phyloP scores from a whole-genome alignment of 2,329 filamentous ascomycete species.

The Ophiosphaerella narmari region DNA sequence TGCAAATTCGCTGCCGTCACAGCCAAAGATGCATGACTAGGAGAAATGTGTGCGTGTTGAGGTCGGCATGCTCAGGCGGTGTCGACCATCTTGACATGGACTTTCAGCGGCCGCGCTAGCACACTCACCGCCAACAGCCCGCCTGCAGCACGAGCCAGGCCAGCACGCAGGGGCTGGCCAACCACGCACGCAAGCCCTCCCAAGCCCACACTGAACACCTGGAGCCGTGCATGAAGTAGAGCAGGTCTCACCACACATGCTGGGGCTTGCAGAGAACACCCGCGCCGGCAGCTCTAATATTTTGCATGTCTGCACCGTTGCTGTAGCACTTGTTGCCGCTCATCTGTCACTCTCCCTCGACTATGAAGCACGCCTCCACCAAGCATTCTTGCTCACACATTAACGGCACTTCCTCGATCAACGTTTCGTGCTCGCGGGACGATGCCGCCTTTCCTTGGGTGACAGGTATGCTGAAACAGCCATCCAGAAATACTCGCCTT shows the following conservation, averaged over 20 bases:
- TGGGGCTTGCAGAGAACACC: too few relatives aligned
- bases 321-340: too few relatives aligned
- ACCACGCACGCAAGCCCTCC: slow-evolving; percentile 10
- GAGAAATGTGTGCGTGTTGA: slow-evolving; percentile 2
- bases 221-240: slow-evolving; percentile 15
- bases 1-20: slow-evolving; percentile 34
- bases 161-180: slow-evolving; percentile 15
- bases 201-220: slow-evolving; percentile 9
- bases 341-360: background rate
- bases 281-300: too few relatives aligned
- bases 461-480: slow-evolving; percentile 3
- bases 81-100: slow-evolving; percentile 12
- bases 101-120: slow-evolving; percentile 25
- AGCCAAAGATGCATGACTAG: slow-evolving; percentile 30
- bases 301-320: too few relatives aligned
- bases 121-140: slow-evolving; percentile 31
- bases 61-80: slow-evolving; percentile 5
- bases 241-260: slow-evolving; percentile 20
- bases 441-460: slow-evolving; percentile 4
- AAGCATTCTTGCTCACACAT: slow-evolving; percentile 12
- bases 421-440: slow-evolving; percentile 9
- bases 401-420: slow-evolving; percentile 4
- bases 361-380: slow-evolving; percentile 6
- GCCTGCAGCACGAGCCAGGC: slow-evolving; percentile 17
- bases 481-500: background rate